These are phyloP conservation scores for Coprinellus micaceus DNA, from an alignment of 768 basidiomycete species.

Conservation along the genomic window DNA sequence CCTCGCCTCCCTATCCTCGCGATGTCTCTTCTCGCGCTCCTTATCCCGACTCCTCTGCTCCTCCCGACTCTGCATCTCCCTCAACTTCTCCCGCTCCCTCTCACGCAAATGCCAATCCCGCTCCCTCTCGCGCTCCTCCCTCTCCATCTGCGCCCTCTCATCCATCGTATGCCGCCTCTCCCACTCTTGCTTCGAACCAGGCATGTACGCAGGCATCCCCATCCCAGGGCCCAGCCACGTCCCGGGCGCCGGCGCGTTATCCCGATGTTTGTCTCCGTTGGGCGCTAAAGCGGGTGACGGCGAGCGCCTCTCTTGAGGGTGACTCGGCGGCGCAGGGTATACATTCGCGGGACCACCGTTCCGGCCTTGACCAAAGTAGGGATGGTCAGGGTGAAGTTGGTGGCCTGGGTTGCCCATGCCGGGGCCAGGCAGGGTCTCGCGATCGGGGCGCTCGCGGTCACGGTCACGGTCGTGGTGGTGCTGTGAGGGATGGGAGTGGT, in stretches of 20 bases:
- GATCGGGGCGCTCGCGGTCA: slow-evolving; percentile 4
- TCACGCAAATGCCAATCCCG: slow-evolving; percentile 18
- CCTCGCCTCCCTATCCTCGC: neutral
- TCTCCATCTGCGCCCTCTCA: slow-evolving; percentile 28
- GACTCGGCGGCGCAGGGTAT: slow-evolving; percentile 12
- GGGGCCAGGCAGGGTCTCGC: slow-evolving; percentile 7
- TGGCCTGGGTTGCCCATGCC: slow-evolving; percentile 18
- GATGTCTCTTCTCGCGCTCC: slow-evolving; percentile 14
- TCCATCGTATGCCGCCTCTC: slow-evolving; percentile 28
- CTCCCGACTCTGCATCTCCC: slow-evolving; percentile 22
- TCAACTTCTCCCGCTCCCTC: slow-evolving; percentile 11
- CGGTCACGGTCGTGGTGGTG: neutral
- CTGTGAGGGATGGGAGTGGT: neutral
- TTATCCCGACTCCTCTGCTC: slow-evolving; percentile 13
- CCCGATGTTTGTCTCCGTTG: slow-evolving; percentile 16
- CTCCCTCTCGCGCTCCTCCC: slow-evolving; percentile 26
- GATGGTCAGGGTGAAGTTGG: slow-evolving; percentile 29
- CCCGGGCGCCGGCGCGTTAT: slow-evolving; percentile 28
- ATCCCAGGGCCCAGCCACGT: slow-evolving; percentile 33
- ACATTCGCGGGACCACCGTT: slow-evolving; percentile 15
- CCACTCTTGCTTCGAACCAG: slow-evolving; percentile 16
- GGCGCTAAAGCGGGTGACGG: slow-evolving; percentile 29
- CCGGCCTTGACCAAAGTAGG: slow-evolving; percentile 30
- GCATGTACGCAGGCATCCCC: slow-evolving; percentile 19
- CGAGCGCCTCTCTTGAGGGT: slow-evolving; percentile 32